phyloP scores from a whole-genome alignment of 169 alveolate species.

The Plasmodium knowlesi region DNA sequence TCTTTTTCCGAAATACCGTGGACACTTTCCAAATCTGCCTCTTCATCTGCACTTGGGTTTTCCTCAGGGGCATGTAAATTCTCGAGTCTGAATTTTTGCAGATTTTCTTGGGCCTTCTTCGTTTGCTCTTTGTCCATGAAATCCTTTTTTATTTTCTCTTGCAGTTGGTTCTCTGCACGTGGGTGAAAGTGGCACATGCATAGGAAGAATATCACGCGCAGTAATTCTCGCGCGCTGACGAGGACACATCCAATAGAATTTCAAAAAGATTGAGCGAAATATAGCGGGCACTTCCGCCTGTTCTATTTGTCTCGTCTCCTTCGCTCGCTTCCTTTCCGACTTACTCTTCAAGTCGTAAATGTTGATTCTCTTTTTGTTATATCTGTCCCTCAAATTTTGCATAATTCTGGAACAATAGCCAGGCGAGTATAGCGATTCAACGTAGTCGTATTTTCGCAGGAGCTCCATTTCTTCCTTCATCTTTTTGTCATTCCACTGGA shows the following conservation, averaged over 20 bases:
- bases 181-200: background rate
- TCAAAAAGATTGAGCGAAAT: background rate
- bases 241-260: background rate
- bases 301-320: background rate
- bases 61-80: background rate
- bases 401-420: slow-evolving; percentile 50
- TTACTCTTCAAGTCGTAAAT: slow-evolving; percentile 51
- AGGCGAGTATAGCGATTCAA: slow-evolving; percentile 41
- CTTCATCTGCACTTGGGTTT: slow-evolving; percentile 22
- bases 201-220: background rate
- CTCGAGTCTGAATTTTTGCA: slow-evolving; percentile 31
- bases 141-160: slow-evolving; percentile 26
- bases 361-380: slow-evolving; percentile 7
- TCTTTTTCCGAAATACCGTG: background rate
- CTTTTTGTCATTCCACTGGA: slow-evolving; percentile 17
- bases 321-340: background rate
- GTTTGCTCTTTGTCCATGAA: slow-evolving; percentile 16
- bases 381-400: slow-evolving; percentile 9
- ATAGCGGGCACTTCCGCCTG: background rate
- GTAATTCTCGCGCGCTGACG: background rate
- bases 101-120: slow-evolving; percentile 48
- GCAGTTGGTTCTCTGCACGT: slow-evolving; percentile 16
- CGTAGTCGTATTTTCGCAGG: slow-evolving; percentile 34
- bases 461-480: slow-evolving; percentile 36
- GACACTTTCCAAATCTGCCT: background rate